Evolutionary conservation across 306 rosid genomes (phyloP).

Genomic region (Pterocarpus santalinus): DNA sequence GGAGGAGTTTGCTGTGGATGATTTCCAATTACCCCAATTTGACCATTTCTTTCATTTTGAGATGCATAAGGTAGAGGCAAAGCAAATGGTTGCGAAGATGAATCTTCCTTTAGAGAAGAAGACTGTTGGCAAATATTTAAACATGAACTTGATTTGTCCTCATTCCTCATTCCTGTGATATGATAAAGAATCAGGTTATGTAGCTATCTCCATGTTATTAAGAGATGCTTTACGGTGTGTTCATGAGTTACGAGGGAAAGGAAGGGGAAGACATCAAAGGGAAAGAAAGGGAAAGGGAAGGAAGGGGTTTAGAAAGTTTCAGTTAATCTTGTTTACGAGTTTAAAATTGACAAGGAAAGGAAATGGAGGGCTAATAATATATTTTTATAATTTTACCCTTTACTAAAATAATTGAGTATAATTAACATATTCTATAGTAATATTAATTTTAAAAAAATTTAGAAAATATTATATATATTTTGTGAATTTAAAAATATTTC

Average conservation of each 20-base stretch:
- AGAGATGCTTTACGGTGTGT: neutral
- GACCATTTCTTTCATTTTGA: constrained; percentile 79
- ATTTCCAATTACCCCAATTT: constrained; percentile 69
- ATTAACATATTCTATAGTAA: too few species aligned
- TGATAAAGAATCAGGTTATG: constrained; percentile 39
- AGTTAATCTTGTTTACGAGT: too few species aligned
- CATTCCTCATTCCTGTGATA: constrained; percentile 75
- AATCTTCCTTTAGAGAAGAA: constrained; percentile 67
- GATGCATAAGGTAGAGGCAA: constrained; percentile 68
- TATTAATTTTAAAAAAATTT: too few species aligned
- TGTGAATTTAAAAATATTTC: too few species aligned
- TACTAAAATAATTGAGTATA: too few species aligned
- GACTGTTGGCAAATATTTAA: constrained; percentile 64
- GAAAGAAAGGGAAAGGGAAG: too few species aligned
- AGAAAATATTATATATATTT: too few species aligned
- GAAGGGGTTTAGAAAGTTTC: too few species aligned
- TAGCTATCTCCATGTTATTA: constrained; percentile 20
- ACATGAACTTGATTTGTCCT: constrained; percentile 65
- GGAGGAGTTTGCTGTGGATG: constrained; percentile 68
- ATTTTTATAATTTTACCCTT: neutral
- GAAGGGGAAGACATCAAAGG: too few species aligned
- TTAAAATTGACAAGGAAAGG: too few species aligned
- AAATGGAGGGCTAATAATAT: too few species aligned
- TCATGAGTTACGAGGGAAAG: too few species aligned
- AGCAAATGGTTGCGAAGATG: constrained; percentile 77